These are phyloP conservation scores for Mimosa bimucronata DNA, from an alignment of 306 rosid species.

Conservation along the genomic window DNA sequence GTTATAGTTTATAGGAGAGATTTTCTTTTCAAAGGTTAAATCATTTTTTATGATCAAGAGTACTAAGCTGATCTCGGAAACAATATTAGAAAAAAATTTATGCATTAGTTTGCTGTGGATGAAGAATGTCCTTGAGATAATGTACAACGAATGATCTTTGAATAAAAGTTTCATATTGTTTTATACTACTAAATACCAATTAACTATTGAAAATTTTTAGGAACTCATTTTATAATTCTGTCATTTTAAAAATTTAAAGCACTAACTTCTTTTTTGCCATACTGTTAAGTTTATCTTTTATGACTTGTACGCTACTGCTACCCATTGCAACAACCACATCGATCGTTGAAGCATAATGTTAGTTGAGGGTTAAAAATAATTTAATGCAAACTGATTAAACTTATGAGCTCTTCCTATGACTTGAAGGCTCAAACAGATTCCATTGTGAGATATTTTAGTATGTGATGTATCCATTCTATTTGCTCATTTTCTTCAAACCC, in stretches of 20 bases:
- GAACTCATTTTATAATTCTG: neutral
- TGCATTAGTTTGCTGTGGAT: neutral
- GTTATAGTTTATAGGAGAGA: neutral
- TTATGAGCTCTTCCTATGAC: neutral
- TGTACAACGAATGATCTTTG: neutral
- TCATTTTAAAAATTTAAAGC: neutral
- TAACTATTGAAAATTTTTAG: neutral
- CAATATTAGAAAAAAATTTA: neutral
- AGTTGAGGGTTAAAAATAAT: neutral
- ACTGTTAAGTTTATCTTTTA: constrained; percentile 4
- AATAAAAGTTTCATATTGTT: neutral
- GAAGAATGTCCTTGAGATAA: constrained; percentile 2
- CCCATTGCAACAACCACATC: neutral
- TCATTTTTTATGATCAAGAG: neutral
- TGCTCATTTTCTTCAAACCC: neutral
- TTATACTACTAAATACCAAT: neutral
- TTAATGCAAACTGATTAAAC: neutral
- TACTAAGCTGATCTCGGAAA: neutral
- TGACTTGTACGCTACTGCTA: constrained; percentile 7
- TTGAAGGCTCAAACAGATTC: neutral
- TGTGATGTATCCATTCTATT: constrained; percentile 17
- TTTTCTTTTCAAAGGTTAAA: neutral
- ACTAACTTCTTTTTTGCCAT: neutral
- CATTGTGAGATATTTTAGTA: neutral
- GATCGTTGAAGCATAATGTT: neutral